These are phyloP conservation scores for Rhizopogon hawkerae DNA, from an alignment of 1,284 basidiomycete species.

Conservation along the genomic window DNA sequence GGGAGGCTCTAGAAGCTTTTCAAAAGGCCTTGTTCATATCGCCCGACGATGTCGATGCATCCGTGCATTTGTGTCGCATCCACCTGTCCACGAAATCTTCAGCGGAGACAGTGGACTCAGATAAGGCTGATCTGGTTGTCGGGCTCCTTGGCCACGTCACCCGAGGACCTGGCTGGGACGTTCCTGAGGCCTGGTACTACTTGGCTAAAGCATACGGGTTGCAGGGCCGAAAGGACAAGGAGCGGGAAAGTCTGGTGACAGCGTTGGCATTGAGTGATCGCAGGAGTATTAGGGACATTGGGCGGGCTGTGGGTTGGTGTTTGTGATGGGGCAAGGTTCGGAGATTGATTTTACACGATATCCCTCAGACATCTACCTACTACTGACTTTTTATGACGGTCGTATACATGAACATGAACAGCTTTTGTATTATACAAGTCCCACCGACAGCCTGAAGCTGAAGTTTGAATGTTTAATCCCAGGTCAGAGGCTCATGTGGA, in stretches of 20 bases:
- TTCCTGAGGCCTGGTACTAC: constrained; percentile 88
- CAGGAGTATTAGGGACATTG: constrained; percentile 56
- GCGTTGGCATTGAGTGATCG: constrained; percentile 70
- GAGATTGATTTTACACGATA: background rate
- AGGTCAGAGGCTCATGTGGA: background rate
- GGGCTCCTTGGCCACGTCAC: constrained; percentile 58
- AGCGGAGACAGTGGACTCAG: constrained; percentile 23
- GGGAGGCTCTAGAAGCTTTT: constrained; percentile 65
- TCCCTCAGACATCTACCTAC: background rate
- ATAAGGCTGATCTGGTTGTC: constrained; percentile 66
- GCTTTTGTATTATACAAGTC: background rate
- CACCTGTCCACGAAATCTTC: constrained; percentile 41
- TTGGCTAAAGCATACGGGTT: constrained; percentile 71
- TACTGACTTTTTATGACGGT: background rate
- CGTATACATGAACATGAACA: background rate
- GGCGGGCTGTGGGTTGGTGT: constrained; percentile 62
- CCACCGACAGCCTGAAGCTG: background rate
- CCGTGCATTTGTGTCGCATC: constrained; percentile 67
- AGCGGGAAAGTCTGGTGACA: constrained; percentile 66
- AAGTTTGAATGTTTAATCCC: background rate
- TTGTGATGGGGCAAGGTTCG: constrained; percentile 32
- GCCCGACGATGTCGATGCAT: constrained; percentile 69
- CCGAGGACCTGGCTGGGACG: constrained; percentile 72
- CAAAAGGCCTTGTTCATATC: constrained; percentile 77
- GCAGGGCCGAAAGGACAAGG: constrained; percentile 62